Conservation (phyloP, 164 flowering plant genomes). For the Stephania cephalantha region DNA sequence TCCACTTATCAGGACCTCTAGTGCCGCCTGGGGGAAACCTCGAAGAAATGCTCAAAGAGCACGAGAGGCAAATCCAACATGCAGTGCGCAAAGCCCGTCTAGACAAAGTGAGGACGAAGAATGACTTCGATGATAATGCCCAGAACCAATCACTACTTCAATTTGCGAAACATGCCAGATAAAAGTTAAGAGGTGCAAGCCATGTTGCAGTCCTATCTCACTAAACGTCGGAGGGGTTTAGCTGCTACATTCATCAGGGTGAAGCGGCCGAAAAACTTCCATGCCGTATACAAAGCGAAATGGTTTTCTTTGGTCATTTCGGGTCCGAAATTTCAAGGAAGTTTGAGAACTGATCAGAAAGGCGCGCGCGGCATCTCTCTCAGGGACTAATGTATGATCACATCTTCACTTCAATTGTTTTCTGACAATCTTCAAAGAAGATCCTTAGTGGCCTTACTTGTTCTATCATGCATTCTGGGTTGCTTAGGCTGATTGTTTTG, state of each 20-base stretch:
- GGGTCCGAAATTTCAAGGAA: background rate
- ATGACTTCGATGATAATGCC: conserved; percentile 19
- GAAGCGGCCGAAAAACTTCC: background rate
- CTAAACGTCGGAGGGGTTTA: conserved; percentile 2
- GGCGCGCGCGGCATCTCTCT: background rate
- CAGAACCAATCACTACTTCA: conserved; percentile 37
- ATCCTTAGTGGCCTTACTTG: background rate
- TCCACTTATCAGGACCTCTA: conserved; percentile 85
- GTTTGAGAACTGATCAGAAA: background rate
- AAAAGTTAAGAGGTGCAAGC: conserved; percentile 11
- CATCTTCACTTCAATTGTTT: background rate
- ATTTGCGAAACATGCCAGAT: conserved; percentile 26
- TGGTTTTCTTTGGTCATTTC: background rate
- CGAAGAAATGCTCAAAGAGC: conserved; percentile 89
- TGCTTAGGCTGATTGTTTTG: background rate
- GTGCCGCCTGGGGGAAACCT: conserved; percentile 77
- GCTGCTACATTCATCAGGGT: background rate
- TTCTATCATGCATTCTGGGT: background rate
- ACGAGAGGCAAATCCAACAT: conserved; percentile 82
- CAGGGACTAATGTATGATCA: background rate
- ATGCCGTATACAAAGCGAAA: background rate
- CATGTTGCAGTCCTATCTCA: conserved; percentile 1
- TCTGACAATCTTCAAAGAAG: background rate
- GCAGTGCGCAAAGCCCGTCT: conserved; percentile 84
- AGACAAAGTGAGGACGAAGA: conserved; percentile 46